These are phyloP conservation scores for Bacterosira constricta DNA, from an alignment of 108 stramenopile genomes.

Conservation along the genomic window DNA sequence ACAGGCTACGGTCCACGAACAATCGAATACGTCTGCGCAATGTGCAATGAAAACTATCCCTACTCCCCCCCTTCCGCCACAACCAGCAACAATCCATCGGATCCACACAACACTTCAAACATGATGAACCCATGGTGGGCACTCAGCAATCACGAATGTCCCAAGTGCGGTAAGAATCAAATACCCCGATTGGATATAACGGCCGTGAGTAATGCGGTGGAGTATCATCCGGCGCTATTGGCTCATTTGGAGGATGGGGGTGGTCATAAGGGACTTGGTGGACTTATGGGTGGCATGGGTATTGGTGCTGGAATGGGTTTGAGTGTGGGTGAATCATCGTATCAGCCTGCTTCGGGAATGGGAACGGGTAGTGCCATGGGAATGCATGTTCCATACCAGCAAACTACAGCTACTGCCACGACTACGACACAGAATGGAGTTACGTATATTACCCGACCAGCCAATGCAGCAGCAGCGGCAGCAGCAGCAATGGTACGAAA, in stretches of 20 bases:
- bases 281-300: background rate
- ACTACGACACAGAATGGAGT: background rate
- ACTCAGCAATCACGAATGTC: conserved; percentile 78
- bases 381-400: background rate
- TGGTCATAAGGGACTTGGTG: background rate
- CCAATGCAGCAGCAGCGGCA: conserved; percentile 17
- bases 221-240: conserved; percentile 89
- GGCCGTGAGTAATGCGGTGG: conserved; percentile 80
- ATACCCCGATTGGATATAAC: conserved; percentile 89
- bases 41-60: conserved; percentile 81
- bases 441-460: background rate
- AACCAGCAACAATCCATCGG: too few species aligned
- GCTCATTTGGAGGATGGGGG: conserved; percentile 70
- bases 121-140: conserved; percentile 90
- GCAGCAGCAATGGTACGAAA: conserved; percentile 11
- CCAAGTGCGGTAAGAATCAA: conserved; percentile 84
- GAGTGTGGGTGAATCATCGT: conserved; percentile 8
- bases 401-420: background rate
- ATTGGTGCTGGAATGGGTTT: background rate
- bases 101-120: too few species aligned
- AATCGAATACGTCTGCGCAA: conserved; percentile 84
- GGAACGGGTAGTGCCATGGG: background rate
- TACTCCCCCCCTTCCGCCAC: too few species aligned
- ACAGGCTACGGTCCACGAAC: conserved; percentile 50
- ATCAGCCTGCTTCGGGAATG: background rate